Evolutionary conservation across 768 basidiomycete genomes (phyloP).

Genomic region (Amyloporia xantha): DNA sequence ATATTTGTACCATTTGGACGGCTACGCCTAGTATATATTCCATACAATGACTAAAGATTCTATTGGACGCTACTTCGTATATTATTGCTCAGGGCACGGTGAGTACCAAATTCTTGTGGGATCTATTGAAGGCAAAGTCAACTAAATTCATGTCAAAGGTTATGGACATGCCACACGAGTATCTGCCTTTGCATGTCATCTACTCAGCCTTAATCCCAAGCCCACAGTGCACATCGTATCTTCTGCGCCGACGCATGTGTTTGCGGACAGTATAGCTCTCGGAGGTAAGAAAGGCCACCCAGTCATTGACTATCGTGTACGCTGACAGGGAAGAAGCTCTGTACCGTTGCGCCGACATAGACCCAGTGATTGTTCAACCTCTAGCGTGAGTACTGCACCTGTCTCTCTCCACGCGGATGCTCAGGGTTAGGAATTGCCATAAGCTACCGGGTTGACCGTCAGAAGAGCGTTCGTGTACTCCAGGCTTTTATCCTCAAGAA

Average conservation of each 20-base stretch:
- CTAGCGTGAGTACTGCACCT: constrained; percentile 57
- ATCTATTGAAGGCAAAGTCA: neutral
- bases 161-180: constrained; percentile 84
- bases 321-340: constrained; percentile 27
- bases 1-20: no score
- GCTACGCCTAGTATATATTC: neutral
- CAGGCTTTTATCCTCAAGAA: constrained; percentile 51
- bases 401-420: no score
- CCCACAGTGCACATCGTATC: constrained; percentile 61
- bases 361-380: constrained; percentile 77
- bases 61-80: constrained; percentile 35
- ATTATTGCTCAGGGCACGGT: constrained; percentile 78
- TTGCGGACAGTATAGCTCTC: constrained; percentile 51
- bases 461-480: constrained; percentile 59
- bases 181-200: constrained; percentile 59
- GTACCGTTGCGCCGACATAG: constrained; percentile 68
- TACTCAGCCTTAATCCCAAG: constrained; percentile 39
- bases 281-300: constrained; percentile 29
- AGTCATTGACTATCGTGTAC: neutral
- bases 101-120: constrained; percentile 11
- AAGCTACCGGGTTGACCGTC: constrained; percentile 69
- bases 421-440: no score
- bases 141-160: constrained; percentile 42
- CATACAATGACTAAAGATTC: neutral
- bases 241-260: constrained; percentile 68